These are phyloP conservation scores for Kodamaea ohmeri DNA, from an alignment of 1,139 yeast genomes.

Conservation along the genomic window DNA sequence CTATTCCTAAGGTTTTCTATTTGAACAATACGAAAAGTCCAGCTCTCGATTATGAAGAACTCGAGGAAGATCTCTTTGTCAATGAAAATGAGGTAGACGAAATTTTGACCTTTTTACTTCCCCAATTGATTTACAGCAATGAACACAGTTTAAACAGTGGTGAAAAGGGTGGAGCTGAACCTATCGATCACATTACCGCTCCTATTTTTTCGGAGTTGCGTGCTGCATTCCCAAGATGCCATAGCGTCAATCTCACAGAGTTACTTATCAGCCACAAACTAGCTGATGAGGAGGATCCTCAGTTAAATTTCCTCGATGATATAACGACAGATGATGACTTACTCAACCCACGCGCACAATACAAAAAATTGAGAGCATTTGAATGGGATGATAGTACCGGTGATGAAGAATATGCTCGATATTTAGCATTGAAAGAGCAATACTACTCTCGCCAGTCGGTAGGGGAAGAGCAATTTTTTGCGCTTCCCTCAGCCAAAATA, in stretches of 20 bases:
- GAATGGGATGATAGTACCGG: slow-evolving; percentile 37
- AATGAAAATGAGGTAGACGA: slow-evolving; percentile 29
- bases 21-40: slow-evolving; percentile 26
- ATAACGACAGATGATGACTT: slow-evolving; percentile 31
- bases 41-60: slow-evolving; percentile 24
- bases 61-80: slow-evolving; percentile 35
- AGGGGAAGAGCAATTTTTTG: slow-evolving; percentile 23
- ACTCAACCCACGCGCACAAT: slow-evolving; percentile 29
- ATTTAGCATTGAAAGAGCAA: slow-evolving; percentile 21
- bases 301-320: slow-evolving; percentile 40
- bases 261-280: slow-evolving; percentile 25
- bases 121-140: slow-evolving; percentile 33
- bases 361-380: slow-evolving; percentile 25
- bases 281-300: slow-evolving; percentile 29
- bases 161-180: background rate
- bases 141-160: background rate
- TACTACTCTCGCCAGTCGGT: slow-evolving; percentile 10
- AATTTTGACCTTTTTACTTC: slow-evolving; percentile 32
- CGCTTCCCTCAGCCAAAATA: slow-evolving; percentile 26
- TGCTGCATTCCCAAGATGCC: slow-evolving; percentile 33
- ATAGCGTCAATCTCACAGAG: slow-evolving; percentile 33
- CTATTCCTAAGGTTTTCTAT: slow-evolving; percentile 52
- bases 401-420: slow-evolving; percentile 22
- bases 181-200: background rate
- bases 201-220: background rate